Evolutionary conservation across 805 yeast genomes (phyloP), one percentile per base, ranked within the genome.

Genomic region (Suhomyces pyralidae): DNA sequence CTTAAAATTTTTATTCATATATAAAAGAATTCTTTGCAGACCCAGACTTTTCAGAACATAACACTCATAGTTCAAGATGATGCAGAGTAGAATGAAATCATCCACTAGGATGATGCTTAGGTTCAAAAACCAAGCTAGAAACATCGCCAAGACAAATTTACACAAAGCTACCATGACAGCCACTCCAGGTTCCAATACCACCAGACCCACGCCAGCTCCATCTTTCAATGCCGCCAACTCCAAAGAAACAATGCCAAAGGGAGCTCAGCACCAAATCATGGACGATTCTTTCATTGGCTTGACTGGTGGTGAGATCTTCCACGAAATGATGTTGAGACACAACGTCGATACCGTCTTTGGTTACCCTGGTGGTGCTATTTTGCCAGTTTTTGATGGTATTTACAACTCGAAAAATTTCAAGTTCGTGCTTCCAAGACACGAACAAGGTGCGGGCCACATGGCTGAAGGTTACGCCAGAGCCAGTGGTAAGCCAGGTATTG

Each of bases 361-460:
- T 43, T 94, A 94, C 76, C 96, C 99, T 51, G 99, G 99, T 65
- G 99, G 99, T 69, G 99, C 99, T 60, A 94, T 94, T 65, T 80
- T 94, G 64, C 98, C 99, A 12, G 99, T 94, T 24, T 94, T 88
- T 67, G 99, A 94, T 69, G 98, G 98, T 60, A 94, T 94, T 61
- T 89, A 87, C 79, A 88, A 93, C 76, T 88, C 97, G 19, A 84
- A 86, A 52, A 83, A 88, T 65, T 93, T 94, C 80, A 83, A 86
- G 61, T 94, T 94, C 67, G 89, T 94, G 52, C 77, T 94, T 58
- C 99, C 99, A 47, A 83, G 96, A 64, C 98, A 94, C 71, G 99
- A 94, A 73, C 99, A 94, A 75, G 99, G 99, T 69, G 99, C 98
- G 15, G 99, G 99, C 50, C 99, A 94, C 74, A 94, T 94, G 98